Percentiles rank a stretch among this genome's conserved stretches.
These are phyloP conservation scores for Fusarium sp. DNA, from an alignment of 2,329 filamentous ascomycete species.

Conservation along the genomic window DNA sequence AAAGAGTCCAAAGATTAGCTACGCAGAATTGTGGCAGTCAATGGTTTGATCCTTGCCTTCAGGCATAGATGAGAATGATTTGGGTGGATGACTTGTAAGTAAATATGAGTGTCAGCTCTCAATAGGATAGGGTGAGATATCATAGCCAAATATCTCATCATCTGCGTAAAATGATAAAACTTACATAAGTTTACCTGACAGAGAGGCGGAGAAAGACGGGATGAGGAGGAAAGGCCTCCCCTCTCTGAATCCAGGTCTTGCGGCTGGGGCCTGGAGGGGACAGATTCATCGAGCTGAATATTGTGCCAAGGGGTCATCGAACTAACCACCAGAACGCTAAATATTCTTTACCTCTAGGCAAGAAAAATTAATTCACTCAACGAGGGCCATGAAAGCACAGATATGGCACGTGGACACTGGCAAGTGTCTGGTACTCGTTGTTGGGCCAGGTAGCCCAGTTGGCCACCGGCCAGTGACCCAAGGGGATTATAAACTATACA, in stretches of 20 bases:
- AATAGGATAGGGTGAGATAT: not conserved
- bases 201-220: not conserved
- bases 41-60: not conserved
- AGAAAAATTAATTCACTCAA: not conserved
- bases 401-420: not conserved
- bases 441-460: not conserved
- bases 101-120: too few relatives aligned
- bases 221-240: not conserved
- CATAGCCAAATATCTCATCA: not conserved
- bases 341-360: too few relatives aligned
- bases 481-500: not conserved
- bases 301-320: not conserved
- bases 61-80: not conserved
- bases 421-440: not conserved
- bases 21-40: not conserved
- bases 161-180: too few relatives aligned
- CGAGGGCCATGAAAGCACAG: not conserved
- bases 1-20: not conserved
- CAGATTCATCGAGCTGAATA: not conserved
- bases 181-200: not conserved
- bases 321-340: too few relatives aligned
- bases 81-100: not conserved
- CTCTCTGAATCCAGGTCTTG: not conserved
- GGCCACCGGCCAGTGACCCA: not conserved
- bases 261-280: not conserved